phyloP scores from a whole-genome alignment of 805 yeast species.

The Hanseniaspora meyeri region DNA sequence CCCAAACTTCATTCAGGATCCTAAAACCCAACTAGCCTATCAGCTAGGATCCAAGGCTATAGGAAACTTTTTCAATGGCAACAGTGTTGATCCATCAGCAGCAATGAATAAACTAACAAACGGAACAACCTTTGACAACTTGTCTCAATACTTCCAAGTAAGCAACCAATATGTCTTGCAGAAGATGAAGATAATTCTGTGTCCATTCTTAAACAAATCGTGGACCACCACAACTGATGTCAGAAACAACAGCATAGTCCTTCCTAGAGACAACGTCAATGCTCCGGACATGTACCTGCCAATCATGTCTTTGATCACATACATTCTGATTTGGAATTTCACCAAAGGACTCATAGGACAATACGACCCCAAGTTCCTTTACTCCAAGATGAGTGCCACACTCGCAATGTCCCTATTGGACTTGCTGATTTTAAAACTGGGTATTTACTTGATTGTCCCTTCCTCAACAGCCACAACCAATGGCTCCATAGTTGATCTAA shows the following conservation, averaged over 20 bases:
- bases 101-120: conserved; percentile 33
- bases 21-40: conserved; percentile 71
- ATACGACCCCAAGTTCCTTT: conserved; percentile 87
- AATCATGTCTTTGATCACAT: conserved; percentile 79
- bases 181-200: conserved; percentile 59
- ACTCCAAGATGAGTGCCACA: conserved; percentile 75
- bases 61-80: conserved; percentile 23
- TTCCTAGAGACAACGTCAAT: conserved; percentile 72
- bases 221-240: conserved; percentile 52
- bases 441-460: conserved; percentile 56
- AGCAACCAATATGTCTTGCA: conserved; percentile 73
- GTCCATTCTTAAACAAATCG: conserved; percentile 75
- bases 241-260: neutral
- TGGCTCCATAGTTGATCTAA: conserved; percentile 60
- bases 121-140: conserved; percentile 32
- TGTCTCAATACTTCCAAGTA: conserved; percentile 83
- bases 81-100: conserved; percentile 32
- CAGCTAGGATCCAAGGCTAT: conserved; percentile 82
- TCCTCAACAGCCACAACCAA: conserved; percentile 14
- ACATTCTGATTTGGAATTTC: conserved; percentile 70
- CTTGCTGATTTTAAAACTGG: conserved; percentile 60
- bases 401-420: conserved; percentile 72
- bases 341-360: conserved; percentile 76
- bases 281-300: conserved; percentile 97
- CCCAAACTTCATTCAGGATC: conserved; percentile 49